Evolutionary conservation across 768 basidiomycete genomes (phyloP), one percentile per base, ranked within the genome.

Genomic region (Mycena amicta): DNA sequence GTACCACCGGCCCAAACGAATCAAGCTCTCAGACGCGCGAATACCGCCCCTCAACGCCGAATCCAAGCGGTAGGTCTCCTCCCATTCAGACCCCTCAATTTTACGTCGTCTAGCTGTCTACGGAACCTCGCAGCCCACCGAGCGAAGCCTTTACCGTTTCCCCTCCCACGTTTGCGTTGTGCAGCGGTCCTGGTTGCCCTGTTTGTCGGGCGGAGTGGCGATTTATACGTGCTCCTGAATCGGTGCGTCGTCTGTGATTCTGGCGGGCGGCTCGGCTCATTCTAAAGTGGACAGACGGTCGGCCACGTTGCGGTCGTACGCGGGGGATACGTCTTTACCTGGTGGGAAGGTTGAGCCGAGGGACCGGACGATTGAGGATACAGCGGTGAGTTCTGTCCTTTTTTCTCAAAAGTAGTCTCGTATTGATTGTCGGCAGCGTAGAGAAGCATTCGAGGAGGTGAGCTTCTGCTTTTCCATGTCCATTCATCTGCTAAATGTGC

Each of bases 401-500:
- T 22, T 45, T 30, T 20, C 55, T 30, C 1, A n/a, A n/a, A n/a
- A n/a, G n/a, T n/a, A n/a, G n/a, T 55, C 40, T 16, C 5, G 49
- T 22, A 50, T 30, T 43, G 33, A 31, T 43, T 26, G 43, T 25
- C 15, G 55, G 0, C 53, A 94, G 93, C 76, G 94, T 53, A 81
- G 93, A 41, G 93, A 95, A 75, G 93, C 93, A 0, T 94, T 84
- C 57, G 94, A 96, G 72, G 94, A 96, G 83, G 94, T 93, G 55
- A 5, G 70, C 57, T 13, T 18, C 25, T n/a, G n/a, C 20, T 30
- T 13, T 33, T 31, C 28, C n/a, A 51, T 27, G 23, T 20, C 25
- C 16, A 15, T 16, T 6, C 22, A 16, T 54, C 20, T 45, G 15
- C 45, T 54, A 20, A 30, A 47, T 16, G 25, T 39, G 20, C 47